A percentile compares a stretch with the other conserved stretches of the same genome.
phyloP scores from a whole-genome alignment of 225 moss, liverwort and hornwort genomes.

The Sphagnum contortum region DNA sequence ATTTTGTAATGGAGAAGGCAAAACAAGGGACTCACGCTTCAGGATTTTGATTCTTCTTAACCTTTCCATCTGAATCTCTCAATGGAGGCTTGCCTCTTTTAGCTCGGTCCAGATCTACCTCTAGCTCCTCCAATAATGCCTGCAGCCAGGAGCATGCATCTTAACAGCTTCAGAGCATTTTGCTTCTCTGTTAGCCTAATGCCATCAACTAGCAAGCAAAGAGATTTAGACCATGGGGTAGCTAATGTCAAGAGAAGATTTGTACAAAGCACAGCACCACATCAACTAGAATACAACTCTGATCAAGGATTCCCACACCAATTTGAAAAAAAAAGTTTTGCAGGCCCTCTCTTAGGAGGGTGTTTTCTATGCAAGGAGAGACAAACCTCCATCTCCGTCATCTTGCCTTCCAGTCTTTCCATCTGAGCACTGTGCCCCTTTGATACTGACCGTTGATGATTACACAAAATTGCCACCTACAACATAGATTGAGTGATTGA shows the following conservation, averaged over 20 bases:
- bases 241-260: no score
- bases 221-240: no score
- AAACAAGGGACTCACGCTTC: conserved; percentile 33
- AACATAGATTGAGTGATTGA: background rate
- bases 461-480: conserved; percentile 91
- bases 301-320: no score
- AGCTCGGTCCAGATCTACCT: conserved; percentile 65
- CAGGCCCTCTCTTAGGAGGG: no score
- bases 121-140: conserved; percentile 62
- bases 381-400: conserved; percentile 62
- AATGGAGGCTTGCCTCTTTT: conserved; percentile 63
- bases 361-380: no score
- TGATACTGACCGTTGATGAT: conserved; percentile 91
- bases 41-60: conserved; percentile 46
- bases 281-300: no score
- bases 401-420: conserved; percentile 87
- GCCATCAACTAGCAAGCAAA: no score
- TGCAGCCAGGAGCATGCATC: conserved; percentile 4
- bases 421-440: conserved; percentile 89
- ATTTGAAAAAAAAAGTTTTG: no score
- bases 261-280: no score
- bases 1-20: no score
- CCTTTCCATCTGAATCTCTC: conserved; percentile 71
- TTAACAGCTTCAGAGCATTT: background rate
- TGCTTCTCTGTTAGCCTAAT: no score